Base-by-base conservation (phyloP, 306 rosid genomes). In the Vigna angularis region DNA sequence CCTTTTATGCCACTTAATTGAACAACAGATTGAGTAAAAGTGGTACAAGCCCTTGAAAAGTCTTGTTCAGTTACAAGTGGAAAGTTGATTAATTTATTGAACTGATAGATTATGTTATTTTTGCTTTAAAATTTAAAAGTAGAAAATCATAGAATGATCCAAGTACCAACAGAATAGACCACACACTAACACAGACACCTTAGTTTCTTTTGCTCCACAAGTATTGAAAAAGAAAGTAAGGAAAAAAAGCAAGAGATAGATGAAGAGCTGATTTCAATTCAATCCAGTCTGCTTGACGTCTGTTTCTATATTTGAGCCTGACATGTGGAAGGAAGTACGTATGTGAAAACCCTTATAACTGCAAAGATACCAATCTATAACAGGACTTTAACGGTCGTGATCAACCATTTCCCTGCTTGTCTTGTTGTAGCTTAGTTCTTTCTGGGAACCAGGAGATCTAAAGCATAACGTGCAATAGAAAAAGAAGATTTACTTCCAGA, bases 311-410 rank as follows among this genome's bases (percentile, higher is more conserved):
- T 75, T 53, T 74, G 75, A 81, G 75, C 13, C 79, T 78, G 86
- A 79, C 86, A 76, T 74, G 28, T n/a, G 61, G 81, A 81, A 78
- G 86, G 72, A 84, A 87, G 88, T 84, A 84, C 80, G 30, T 34
- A 51, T 75, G 75, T 68, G 83, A 75, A 77, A 79, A 76, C 38
- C 50, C 74, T 81, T 48, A 67, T 75, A 86, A 77, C 85, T 83
- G 82, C 87, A 81, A 77, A 83, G 86, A 84, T 84, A 61, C 86
- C 81, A 72, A 82, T 76, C 81, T 49, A 75, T 48, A 70, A 81
- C 77, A 78, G 28, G 79, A 68, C 74, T 84, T 84, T 84, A 87
- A 87, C 88, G 85, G 90, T 84, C 86, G 67, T 57, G 79, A 84
- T 87, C 81, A 82, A 75, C 74, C 47, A 65, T 65, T 72, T 65